Evolutionary conservation across 352 stramenopile genomes (phyloP), one percentile per base, ranked within the genome.

Genomic region (Thraustochytrium sp.): DNA sequence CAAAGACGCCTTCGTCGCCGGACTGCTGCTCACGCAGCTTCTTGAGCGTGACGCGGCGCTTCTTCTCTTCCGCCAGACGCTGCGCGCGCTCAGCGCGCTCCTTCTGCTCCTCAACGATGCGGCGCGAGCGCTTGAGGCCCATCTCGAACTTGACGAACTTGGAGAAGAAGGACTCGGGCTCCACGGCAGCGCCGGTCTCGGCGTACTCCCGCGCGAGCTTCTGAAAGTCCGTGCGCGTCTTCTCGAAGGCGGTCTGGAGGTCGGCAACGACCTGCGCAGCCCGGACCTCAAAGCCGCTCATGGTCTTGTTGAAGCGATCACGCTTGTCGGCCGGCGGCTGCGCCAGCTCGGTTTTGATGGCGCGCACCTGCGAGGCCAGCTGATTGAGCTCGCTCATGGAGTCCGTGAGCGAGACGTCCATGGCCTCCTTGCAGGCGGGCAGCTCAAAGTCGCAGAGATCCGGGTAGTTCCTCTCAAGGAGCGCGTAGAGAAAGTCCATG

Each of bases 401-500:
- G 38, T 84, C 75, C 1, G n/a, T 83, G n/a, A 84, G 49, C 0
- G 59, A 83, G 42, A 84, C 75, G 23, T 73, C 61, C 29, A 56
- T 73, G 26, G 61, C 75, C 29, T 83, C 34, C 9, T 42, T 42
- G 34, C 13, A 76, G 11, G 40, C 51, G 8, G 75, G 75, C 9
- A 84, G 61, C 18, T 16, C 21, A 84, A 84, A 84, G 40, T 84
- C 61, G 31, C 53, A 56, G 21, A 84, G 75, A 2, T 84, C 23
- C 8, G 75, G 75, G 75, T 84, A 84, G 26, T 75, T 61, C 8
- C 40, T 34, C 38, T 84, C 75, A 23, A 76, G 31, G 42, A 78
- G 23, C 3, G 29, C 2, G 36, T 82, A 84, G 18, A 84, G 37
- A 56, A 62, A 87, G 73, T 87, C 42, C 82, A 89, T 61, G 13